A percentile compares a stretch with the other conserved stretches of the same genome.
These are phyloP conservation scores for Candida maris DNA, from an alignment of 805 yeast species.

Conservation along the genomic window DNA sequence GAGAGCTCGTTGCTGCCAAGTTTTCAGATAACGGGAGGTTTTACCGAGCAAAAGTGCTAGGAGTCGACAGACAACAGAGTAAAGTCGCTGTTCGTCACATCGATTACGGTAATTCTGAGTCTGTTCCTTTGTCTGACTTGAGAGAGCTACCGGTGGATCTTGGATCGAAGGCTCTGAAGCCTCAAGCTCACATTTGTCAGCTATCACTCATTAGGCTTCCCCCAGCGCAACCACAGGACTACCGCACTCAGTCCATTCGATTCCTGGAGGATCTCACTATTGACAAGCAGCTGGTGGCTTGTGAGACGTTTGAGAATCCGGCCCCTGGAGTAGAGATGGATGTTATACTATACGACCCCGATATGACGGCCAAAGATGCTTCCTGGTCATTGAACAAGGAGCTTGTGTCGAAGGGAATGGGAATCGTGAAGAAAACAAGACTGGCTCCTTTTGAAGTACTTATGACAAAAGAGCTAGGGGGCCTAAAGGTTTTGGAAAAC, in stretches of 20 bases:
- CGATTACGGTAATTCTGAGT: constrained; percentile 57
- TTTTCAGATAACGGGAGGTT: constrained; percentile 50
- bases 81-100: constrained; percentile 52
- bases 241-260: constrained; percentile 50
- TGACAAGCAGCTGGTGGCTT: constrained; percentile 52
- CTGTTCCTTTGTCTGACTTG: constrained; percentile 41
- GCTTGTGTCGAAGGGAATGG: constrained; percentile 57
- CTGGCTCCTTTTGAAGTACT: constrained; percentile 34
- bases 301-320: constrained; percentile 41
- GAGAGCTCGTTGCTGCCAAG: constrained; percentile 55
- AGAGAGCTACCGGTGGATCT: constrained; percentile 53
- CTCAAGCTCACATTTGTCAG: constrained; percentile 53
- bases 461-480: constrained; percentile 36
- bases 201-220: constrained; percentile 56
- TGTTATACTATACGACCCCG: constrained; percentile 54
- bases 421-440: constrained; percentile 43
- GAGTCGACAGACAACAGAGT: constrained; percentile 41
- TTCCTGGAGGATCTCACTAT: constrained; percentile 50
- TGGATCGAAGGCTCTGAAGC: constrained; percentile 36
- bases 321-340: constrained; percentile 43
- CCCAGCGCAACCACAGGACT: constrained; percentile 52
- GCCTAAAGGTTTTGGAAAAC: constrained; percentile 40
- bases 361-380: constrained; percentile 49
- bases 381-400: constrained; percentile 57
- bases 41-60: constrained; percentile 54